phyloP scores from a whole-genome alignment of 73 alveolate genomes.

The Paramecium sonneborni region DNA sequence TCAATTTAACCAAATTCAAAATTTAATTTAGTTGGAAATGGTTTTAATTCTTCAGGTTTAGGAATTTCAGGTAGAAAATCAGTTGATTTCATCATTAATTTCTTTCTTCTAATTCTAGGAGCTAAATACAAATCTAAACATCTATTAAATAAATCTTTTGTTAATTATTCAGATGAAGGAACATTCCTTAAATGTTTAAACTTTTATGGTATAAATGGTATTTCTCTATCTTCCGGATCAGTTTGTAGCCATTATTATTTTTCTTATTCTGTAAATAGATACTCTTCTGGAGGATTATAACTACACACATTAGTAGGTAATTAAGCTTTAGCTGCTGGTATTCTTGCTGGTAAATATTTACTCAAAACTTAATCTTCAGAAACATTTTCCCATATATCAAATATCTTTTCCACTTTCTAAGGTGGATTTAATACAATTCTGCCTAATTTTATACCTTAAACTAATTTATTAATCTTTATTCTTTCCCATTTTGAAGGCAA shows the following conservation, averaged over 20 bases:
- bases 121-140: conserved; percentile 94
- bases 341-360: conserved; percentile 78
- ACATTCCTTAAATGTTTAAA: conserved; percentile 91
- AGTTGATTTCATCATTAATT: conserved; percentile 88
- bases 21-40: conserved; percentile 93
- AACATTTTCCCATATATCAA: conserved; percentile 84
- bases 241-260: conserved; percentile 75
- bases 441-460: conserved; percentile 93
- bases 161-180: conserved; percentile 89
- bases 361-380: conserved; percentile 73
- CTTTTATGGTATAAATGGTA: conserved; percentile 77
- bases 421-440: conserved; percentile 80
- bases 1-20: conserved; percentile 71
- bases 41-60: conserved; percentile 93
- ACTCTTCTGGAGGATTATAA: conserved; percentile 95
- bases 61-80: conserved; percentile 97
- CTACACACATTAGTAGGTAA: conserved; percentile 94
- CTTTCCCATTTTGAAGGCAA: conserved; percentile 93
- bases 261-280: conserved; percentile 83
- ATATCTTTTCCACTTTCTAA: conserved; percentile 76
- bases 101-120: conserved; percentile 94
- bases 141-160: conserved; percentile 95
- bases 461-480: conserved; percentile 85
- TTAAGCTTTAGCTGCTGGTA: conserved; percentile 92
- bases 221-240: conserved; percentile 85